phyloP scores from a whole-genome alignment of 1,284 basidiomycete species.

The Pseudozyma hubeiensis region DNA sequence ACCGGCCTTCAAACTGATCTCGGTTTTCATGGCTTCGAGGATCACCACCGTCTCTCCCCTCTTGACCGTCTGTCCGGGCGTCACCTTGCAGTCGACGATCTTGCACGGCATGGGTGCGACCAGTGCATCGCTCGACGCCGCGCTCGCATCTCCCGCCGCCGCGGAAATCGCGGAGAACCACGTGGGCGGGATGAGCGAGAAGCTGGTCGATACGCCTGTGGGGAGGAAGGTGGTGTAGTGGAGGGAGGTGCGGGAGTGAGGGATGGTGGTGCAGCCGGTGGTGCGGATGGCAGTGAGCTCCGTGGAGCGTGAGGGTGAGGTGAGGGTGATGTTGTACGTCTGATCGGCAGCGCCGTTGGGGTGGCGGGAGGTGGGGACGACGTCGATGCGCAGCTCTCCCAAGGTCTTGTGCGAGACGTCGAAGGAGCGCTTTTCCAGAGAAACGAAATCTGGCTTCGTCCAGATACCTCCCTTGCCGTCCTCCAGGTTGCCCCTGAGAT shows the following conservation, averaged over 20 bases:
- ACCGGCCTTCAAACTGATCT: slow-evolving; percentile 76
- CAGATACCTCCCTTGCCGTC: slow-evolving; percentile 13
- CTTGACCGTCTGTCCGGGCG: slow-evolving; percentile 80
- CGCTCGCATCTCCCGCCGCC: neutral
- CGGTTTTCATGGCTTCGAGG: slow-evolving; percentile 94
- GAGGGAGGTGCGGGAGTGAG: slow-evolving; percentile 1
- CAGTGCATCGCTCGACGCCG: slow-evolving; percentile 4
- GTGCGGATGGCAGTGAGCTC: slow-evolving; percentile 74
- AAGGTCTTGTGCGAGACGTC: slow-evolving; percentile 21
- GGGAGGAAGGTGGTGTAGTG: slow-evolving; percentile 29
- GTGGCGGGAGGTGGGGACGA: no score
- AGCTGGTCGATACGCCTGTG: slow-evolving; percentile 17
- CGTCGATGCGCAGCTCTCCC: slow-evolving; percentile 13
- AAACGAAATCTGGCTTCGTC: slow-evolving; percentile 5
- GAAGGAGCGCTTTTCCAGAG: neutral
- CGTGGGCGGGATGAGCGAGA: slow-evolving; percentile 8
- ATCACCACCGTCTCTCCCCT: slow-evolving; percentile 84
- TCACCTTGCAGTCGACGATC: slow-evolving; percentile 81
- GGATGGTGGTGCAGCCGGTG: slow-evolving; percentile 3
- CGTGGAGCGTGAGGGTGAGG: neutral
- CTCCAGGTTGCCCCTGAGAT: slow-evolving; percentile 74
- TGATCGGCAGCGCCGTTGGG: neutral
- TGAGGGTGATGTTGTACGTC: slow-evolving; percentile 6
- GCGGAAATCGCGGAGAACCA: slow-evolving; percentile 28
- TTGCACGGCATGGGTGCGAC: slow-evolving; percentile 47